phyloP scores from a whole-genome alignment of 1,139 yeast species.

The Hansenula lynferdii region DNA sequence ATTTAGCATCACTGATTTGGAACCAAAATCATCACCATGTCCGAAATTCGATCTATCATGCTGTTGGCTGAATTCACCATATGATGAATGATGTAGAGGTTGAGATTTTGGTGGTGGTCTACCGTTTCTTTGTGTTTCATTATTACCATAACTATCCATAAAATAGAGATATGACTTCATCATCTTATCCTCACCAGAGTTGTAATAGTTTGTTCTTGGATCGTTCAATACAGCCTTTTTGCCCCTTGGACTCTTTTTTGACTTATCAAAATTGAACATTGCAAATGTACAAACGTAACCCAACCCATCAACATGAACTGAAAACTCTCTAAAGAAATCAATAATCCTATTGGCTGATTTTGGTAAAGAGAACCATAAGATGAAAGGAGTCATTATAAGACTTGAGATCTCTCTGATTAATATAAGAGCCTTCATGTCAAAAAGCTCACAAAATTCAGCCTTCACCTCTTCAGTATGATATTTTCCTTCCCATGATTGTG shows the following conservation, averaged over 20 bases:
- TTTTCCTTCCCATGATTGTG: conserved; percentile 78
- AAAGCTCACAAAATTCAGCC: conserved; percentile 73
- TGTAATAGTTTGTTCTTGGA: conserved; percentile 37
- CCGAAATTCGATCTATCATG: background rate
- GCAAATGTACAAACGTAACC: conserved; percentile 96
- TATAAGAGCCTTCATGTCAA: conserved; percentile 68
- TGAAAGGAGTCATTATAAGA: conserved; percentile 78
- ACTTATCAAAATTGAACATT: conserved; percentile 67
- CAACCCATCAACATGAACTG: conserved; percentile 88
- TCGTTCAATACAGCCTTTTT: conserved; percentile 11
- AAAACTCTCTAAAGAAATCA: conserved; percentile 85
- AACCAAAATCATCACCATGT: background rate
- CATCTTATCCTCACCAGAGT: conserved; percentile 80
- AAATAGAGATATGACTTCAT: conserved; percentile 84
- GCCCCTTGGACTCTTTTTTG: conserved; percentile 27
- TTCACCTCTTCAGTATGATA: conserved; percentile 82
- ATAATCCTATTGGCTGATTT: conserved; percentile 67
- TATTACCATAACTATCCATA: conserved; percentile 71
- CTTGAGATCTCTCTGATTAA: conserved; percentile 76
- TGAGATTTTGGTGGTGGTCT: conserved; percentile 14
- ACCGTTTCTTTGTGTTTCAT: conserved; percentile 30
- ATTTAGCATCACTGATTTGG: background rate
- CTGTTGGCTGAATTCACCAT: conserved; percentile 8
- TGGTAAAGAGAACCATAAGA: conserved; percentile 81
- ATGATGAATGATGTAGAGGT: conserved; percentile 17